Conservation (phyloP, 208 protist species). For the Vickermania spadyakhi region DNA sequence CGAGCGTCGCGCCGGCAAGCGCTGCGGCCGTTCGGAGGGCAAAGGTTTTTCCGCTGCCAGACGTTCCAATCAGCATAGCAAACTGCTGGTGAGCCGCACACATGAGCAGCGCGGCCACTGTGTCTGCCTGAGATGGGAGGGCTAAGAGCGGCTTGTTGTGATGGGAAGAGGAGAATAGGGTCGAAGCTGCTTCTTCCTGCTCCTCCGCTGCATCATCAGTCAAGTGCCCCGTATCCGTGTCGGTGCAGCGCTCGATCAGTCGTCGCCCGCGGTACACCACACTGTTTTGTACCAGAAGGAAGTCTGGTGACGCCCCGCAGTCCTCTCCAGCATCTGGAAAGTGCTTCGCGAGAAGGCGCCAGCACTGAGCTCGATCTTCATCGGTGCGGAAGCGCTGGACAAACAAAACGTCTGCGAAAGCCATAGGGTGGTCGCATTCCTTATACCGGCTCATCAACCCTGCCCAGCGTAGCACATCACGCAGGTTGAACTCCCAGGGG, state of each 20-base stretch:
- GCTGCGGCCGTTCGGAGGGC: slow-evolving; percentile 90
- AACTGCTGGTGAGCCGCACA: slow-evolving; percentile 93
- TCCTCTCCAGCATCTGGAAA: slow-evolving; percentile 43
- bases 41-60: slow-evolving; percentile 95
- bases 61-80: slow-evolving; percentile 92
- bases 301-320: not conserved
- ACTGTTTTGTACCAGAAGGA: slow-evolving; percentile 29
- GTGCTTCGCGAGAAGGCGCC: slow-evolving; percentile 21
- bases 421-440: slow-evolving; percentile 23
- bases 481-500: slow-evolving; percentile 99
- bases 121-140: slow-evolving; percentile 51
- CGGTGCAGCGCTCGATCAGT: slow-evolving; percentile 15
- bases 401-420: slow-evolving; percentile 78
- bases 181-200: not conserved
- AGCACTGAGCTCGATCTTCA: slow-evolving; percentile 40
- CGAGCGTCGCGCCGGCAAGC: slow-evolving; percentile 85
- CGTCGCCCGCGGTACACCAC: slow-evolving; percentile 41
- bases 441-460: slow-evolving; percentile 84
- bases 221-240: not conserved
- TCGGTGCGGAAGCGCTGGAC: slow-evolving; percentile 83
- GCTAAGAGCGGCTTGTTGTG: slow-evolving; percentile 27
- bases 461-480: slow-evolving; percentile 99
- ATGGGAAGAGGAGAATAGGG: slow-evolving; percentile 2
- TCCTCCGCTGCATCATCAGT: not conserved
- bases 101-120: slow-evolving; percentile 78